These are phyloP conservation scores for Asterella californica DNA, from an alignment of 225 moss, liverwort and hornwort genomes.

Conservation along the genomic window DNA sequence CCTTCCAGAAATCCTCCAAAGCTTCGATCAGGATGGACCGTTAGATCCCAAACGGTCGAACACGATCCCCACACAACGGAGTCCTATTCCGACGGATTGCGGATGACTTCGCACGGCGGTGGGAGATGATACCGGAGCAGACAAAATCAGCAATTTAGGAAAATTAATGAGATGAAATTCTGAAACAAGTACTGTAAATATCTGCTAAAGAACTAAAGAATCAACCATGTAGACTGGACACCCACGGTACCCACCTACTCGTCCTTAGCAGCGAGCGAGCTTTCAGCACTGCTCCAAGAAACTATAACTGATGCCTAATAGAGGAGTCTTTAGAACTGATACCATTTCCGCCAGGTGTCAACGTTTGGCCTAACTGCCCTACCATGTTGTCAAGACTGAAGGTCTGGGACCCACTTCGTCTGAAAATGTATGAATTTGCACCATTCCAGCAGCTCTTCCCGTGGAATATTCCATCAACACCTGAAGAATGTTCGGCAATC, in stretches of 20 bases:
- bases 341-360: not conserved
- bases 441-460: too few relatives aligned
- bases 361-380: not conserved
- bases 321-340: too few relatives aligned
- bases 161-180: not conserved
- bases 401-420: too few relatives aligned
- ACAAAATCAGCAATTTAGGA: too few relatives aligned
- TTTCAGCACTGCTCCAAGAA: not conserved
- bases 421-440: too few relatives aligned
- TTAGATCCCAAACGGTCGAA: not conserved
- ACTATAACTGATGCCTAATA: not conserved
- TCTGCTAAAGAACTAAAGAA: not conserved
- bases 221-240: too few relatives aligned
- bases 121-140: too few relatives aligned
- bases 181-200: not conserved
- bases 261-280: not conserved
- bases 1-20: not conserved
- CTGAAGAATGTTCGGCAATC: too few relatives aligned
- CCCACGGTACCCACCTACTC: not conserved
- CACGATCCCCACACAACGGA: too few relatives aligned
- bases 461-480: too few relatives aligned
- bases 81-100: too few relatives aligned
- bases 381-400: not conserved
- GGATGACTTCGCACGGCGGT: too few relatives aligned
- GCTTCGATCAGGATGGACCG: not conserved